A percentile compares a stretch with the other conserved stretches of the same genome.
phyloP scores from a whole-genome alignment of 1,284 basidiomycete species.

The Coniferiporia sulphurascens region DNA sequence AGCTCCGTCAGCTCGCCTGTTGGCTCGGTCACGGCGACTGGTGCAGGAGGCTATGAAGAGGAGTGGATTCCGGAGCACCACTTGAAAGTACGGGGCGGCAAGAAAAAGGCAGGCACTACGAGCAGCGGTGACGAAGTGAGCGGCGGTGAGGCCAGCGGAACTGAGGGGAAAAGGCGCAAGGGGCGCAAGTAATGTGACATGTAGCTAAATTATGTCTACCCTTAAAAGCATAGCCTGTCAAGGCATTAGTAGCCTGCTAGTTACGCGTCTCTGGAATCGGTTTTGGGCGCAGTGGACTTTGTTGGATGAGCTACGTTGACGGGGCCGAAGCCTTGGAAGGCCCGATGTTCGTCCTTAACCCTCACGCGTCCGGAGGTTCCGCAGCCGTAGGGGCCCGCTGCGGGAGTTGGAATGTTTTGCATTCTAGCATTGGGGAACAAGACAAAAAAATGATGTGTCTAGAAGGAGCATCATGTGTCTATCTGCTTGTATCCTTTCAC shows the following conservation, averaged over 20 bases:
- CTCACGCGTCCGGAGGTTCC: too few relatives aligned
- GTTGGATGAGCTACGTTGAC: too few relatives aligned
- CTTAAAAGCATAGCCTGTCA: background rate
- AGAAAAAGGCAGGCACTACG: constrained; percentile 40
- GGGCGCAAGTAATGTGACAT: constrained; percentile 44
- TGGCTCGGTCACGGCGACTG: constrained; percentile 58
- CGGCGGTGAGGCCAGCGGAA: constrained; percentile 50
- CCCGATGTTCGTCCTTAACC: background rate
- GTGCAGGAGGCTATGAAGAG: constrained; percentile 76
- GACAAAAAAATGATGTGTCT: too few relatives aligned
- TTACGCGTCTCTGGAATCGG: background rate
- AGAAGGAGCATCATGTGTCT: constrained; percentile 25
- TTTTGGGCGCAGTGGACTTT: too few relatives aligned
- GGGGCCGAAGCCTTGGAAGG: background rate
- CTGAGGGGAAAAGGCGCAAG: constrained; percentile 56
- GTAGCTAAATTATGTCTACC: background rate
- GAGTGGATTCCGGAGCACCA: constrained; percentile 92
- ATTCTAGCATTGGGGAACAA: background rate
- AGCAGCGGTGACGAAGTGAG: constrained; percentile 69
- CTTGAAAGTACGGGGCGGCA: constrained; percentile 62
- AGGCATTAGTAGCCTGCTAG: background rate
- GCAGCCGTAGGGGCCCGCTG: background rate
- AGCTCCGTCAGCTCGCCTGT: constrained; percentile 47
- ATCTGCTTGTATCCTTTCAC: constrained; percentile 53
- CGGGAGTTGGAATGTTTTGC: background rate